Evolutionary conservation across 2,329 filamentous ascomycete species (phyloP), one percentile per base, ranked within the genome.

Genomic region (Periglandula ipomoeae): DNA sequence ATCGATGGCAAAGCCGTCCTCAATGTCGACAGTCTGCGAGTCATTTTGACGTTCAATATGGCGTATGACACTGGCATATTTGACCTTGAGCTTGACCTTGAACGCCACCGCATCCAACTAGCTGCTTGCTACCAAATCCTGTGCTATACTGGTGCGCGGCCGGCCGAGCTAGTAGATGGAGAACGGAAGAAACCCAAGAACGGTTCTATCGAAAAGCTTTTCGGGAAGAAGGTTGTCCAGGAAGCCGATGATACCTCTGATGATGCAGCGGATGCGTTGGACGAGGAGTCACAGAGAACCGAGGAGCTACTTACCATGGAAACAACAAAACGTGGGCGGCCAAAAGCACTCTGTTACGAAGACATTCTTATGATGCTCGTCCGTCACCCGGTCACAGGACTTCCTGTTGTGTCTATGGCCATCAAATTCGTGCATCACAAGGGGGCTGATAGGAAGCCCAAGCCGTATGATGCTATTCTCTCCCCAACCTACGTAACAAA

Each of bases 401-500:
- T 40, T 24, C 53, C 46, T 17, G 47, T 61, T 2, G 47, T 54
- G 13, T 53, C 54, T 1, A 65, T 65, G 43, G 54, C 59, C 4
- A 53, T 65, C 15, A 63, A 60, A 50, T 62, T 63, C 22, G 58
- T 61, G 19, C 32, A 64, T 43, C 44, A 65, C 30, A 66, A 65
- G 41, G 56, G 58, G 15, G 52, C 52, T 24, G 41, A 65, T 11
- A 59, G 58, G 2, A 61, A 59, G 46, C 61, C 53, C 5, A 64
- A 58, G 49, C 62, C 52, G 49, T 65, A 50, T 30, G 55, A 93
- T 69, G 32, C 87, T 87, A n/a, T n/a, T n/a, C 5, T 85, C 79
- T 81, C 91, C 86, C 55, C 89, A 84, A 23, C 88, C 89, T 35
- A 9, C 4, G 7, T 35, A 35, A 35, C 8, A 9, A 4, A 11